These are phyloP conservation scores for Schizosaccharomyces cryophilus DNA, from an alignment of 805 yeast species.

Conservation along the genomic window DNA sequence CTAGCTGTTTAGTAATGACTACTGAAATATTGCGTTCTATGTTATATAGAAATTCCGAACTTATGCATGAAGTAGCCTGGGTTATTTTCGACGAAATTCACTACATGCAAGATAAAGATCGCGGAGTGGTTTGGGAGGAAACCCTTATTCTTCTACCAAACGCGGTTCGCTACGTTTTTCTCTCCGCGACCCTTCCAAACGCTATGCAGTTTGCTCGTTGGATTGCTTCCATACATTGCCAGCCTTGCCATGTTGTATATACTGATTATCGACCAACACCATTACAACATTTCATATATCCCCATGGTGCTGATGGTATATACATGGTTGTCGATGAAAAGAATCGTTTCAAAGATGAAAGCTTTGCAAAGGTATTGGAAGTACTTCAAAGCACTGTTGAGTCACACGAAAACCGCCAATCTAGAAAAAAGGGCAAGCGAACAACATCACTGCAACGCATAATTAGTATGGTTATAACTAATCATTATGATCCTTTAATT, in stretches of 20 bases:
- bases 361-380: slow-evolving; percentile 95
- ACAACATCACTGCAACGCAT: slow-evolving; percentile 53
- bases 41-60: slow-evolving; percentile 95
- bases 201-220: slow-evolving; percentile 97
- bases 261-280: slow-evolving; percentile 99
- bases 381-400: slow-evolving; percentile 24
- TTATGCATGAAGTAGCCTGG: slow-evolving; percentile 97
- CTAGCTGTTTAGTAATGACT: slow-evolving; percentile 95
- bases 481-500: slow-evolving; percentile 88
- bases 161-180: slow-evolving; percentile 75
- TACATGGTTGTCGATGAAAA: slow-evolving; percentile 94
- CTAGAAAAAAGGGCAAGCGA: slow-evolving; percentile 6
- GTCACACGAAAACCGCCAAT: slow-evolving; percentile 49
- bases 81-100: slow-evolving; percentile 95
- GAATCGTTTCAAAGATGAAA: slow-evolving; percentile 85
- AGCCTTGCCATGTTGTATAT: slow-evolving; percentile 95
- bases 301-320: slow-evolving; percentile 93
- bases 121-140: slow-evolving; percentile 99
- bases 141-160: slow-evolving; percentile 87
- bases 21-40: slow-evolving; percentile 91
- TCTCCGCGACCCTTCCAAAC: slow-evolving; percentile 91
- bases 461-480: slow-evolving; percentile 92
- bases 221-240: slow-evolving; percentile 83
- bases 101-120: slow-evolving; percentile 89
- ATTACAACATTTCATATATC: slow-evolving; percentile 85